Base-by-base conservation (phyloP, 768 basidiomycete genomes). In the Psilocybe cubensis region DNA sequence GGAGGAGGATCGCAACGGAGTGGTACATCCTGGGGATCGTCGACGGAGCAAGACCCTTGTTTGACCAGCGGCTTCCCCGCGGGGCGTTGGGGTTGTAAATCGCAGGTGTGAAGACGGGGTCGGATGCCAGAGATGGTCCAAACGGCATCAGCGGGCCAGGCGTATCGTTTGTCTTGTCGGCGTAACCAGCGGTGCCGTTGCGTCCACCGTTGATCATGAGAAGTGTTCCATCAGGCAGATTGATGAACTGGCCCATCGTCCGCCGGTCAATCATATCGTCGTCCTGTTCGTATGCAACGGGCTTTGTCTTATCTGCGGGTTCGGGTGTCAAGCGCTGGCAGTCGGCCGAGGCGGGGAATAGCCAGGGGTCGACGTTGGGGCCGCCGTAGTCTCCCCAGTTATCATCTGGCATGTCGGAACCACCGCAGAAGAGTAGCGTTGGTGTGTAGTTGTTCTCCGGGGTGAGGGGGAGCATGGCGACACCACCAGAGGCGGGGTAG, bases 201-300 rank as follows among this genome's bases (percentile, higher is more conserved):
- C 66, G 42, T 10, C 82, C 95, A 56, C 94, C 95, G 69, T 96
- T 96, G 66, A 94, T 73, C 53, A 94, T 81, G 21, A 94, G 78
- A n/a, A 94, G 53, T 28, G 83, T 89, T 6, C 88, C 89, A 46
- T 92, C 85, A 0, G 94, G 86, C 8, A 97, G 85, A 35, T 82
- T 79, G 71, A 96, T 86, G 71, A 96, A 94, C 68, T 94, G 91
- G n/a, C 95, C 93, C 95, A 98, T 98, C 21, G 91, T 92, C 21
- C 94, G 83, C 0, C 84, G 83, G 56, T 86, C 79, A 9, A 84
- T 76, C 80, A 95, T 86, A 60, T 84, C 72, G 59, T 96, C 94
- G 60, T 94, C 93, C 63, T 89, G 79, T 11, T 77, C 72, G 68
- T 92, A 93, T 0, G 63, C 71, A 0, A 84, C 78, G 0, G 78